Evolutionary conservation across 2,329 filamentous ascomycete genomes (phyloP), one percentile per base, ranked within the genome.

Genomic region (Geosmithia putterillii): DNA sequence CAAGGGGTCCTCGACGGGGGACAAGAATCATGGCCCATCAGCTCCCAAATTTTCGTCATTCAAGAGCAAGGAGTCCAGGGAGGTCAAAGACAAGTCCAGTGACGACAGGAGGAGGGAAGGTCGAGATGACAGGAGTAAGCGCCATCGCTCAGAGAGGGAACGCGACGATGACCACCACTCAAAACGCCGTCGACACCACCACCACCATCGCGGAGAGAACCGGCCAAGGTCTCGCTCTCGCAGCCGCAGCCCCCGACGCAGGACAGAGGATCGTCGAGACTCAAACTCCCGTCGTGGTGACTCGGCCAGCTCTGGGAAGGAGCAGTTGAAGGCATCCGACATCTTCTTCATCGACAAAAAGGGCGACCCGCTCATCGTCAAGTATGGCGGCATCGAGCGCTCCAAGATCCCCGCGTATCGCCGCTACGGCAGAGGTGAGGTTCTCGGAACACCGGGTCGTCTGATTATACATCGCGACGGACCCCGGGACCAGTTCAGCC

Each of bases 21-120:
- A 19, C 9, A 21, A 15, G 17, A 15, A 9, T 17, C 9, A 38
- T 8, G 19, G 15, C 35, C 12, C 19, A 14, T 14, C 32, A 22
- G 41, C 83, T 20, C 84, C 84, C 8, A 86, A 79, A 52, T 89
- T 90, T 55, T 69, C 76, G 19, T 89, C 84, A 48, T 90, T 89
- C 65, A 81, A 74, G 50, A 39, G 74, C 20, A 57, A 54, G 18
- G 14, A 36, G n/a, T n/a, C 20, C 15, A 20, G n/a, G 32, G 41
- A 37, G 17, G 19, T 19, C 18, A 22, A 28, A 42, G 28, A 44
- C 10, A 46, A 18, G 19, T 12, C 38, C 18, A 39, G 20, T 18
- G 37, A 38, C 23, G 42, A 40, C 21, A 38, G 40, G 2, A 38
- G 37, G 21, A 47, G 51, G n/a, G 45, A 51, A 12, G 50, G 48